Evolutionary conservation across 352 stramenopile genomes (phyloP), one percentile per base, ranked within the genome.

Genomic region (Phytophthora pseudosyringae): DNA sequence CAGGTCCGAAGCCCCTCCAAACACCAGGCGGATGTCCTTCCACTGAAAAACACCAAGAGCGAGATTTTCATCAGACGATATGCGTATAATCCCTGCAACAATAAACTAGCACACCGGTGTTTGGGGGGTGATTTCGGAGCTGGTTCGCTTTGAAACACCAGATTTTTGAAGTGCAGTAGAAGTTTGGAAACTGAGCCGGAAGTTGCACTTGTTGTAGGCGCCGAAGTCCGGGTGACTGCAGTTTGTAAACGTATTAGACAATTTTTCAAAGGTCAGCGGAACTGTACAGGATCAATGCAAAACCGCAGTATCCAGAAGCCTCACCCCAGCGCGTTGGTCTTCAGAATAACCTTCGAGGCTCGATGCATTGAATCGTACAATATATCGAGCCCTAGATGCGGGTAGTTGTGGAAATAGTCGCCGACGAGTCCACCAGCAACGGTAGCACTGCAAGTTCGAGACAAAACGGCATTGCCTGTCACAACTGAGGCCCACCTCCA

Each of bases 361-460:
- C 68, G 76, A 73, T 95, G 87, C 47, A 88, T 76, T 4, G 76
- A 78, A 36, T 91, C 67, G 46, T 93, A 95, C 40, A 95, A 71
- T 28, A 95, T 74, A 51, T 95, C 87, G 40, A 93, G 60, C 13
- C 87, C 87, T 4, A 95, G 57, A 39, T 95, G 85, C 7, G 86
- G 84, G 57, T 93, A 95, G 65, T 95, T 95, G 67, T 95, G 87
- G 53, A 95, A 93, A 50, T 94, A 95, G 39, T 93, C 81, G 3
- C 82, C 76, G 2, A 89, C 67, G 1, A 78, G 59, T 8, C 85
- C 86, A 18, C 80, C 80, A 56, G 73, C 73, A 49, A 88, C 59
- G 8, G 76, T 88, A 10, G 79, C 64, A 40, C 80, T 89, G 21
- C 12, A 40, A 53, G 4, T 9, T n/a, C 26, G 46, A 54, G 29